Evolutionary conservation across 306 rosid species (phyloP).

Genomic region (Sesbania bispinosa): DNA sequence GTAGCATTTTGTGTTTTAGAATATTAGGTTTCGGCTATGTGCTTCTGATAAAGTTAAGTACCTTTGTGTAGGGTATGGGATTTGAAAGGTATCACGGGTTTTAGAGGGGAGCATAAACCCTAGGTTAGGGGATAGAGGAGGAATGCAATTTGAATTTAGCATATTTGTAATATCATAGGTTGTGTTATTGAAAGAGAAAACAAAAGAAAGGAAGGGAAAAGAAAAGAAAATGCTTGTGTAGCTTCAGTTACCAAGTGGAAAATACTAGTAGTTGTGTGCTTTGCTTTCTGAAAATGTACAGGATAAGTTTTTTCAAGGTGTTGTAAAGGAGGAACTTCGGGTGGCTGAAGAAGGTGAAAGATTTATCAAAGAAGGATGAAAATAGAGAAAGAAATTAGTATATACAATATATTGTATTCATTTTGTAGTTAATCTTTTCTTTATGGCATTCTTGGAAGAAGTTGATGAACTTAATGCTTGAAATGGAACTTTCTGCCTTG

Average conservation of each 20-base stretch:
- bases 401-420: not conserved
- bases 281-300: not conserved
- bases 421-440: not conserved
- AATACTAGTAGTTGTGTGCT: not conserved
- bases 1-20: not conserved
- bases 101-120: not conserved
- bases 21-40: slow-evolving; percentile 12
- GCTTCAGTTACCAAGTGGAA: not conserved
- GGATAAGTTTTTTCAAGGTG: not conserved
- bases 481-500: slow-evolving; percentile 12
- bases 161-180: not conserved
- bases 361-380: not conserved
- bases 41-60: not conserved
- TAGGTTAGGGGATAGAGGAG: slow-evolving; percentile 5
- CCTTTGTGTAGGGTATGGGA: slow-evolving; percentile 17
- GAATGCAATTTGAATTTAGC: not conserved
- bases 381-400: not conserved
- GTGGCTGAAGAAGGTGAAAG: not conserved
- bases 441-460: not conserved
- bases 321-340: not conserved
- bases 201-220: too few relatives aligned
- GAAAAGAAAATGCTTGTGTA: not conserved
- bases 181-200: not conserved
- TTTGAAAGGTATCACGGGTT: not conserved
- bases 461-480: not conserved